Conservation (phyloP, 129 eudicot genomes). For the Saussurea involucrata region DNA sequence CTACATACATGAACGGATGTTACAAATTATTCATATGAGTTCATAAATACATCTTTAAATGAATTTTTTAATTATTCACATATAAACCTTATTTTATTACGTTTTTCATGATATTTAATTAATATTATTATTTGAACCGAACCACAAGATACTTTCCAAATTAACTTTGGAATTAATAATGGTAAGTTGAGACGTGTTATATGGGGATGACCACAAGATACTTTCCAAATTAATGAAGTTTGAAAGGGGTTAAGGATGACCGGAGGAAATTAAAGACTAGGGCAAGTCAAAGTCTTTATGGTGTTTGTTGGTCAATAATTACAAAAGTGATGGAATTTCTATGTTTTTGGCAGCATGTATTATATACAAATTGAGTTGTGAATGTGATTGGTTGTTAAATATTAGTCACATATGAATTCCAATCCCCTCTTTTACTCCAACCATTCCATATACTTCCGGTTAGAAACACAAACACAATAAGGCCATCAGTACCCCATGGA, state of each 20-base stretch:
- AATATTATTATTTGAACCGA: no score
- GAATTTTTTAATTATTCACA: not conserved
- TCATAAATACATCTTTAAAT: no score
- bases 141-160: conserved; percentile 13
- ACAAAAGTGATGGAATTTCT: not conserved
- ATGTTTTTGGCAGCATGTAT: not conserved
- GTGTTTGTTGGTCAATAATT: not conserved
- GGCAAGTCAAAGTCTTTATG: conserved; percentile 14
- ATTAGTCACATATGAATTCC: not conserved
- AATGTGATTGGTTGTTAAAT: not conserved
- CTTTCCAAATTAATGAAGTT: conserved; percentile 6
- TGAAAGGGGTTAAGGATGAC: conserved; percentile 5
- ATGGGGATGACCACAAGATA: no score
- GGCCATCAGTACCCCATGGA: no score
- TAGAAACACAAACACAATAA: no score
- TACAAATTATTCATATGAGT: no score
- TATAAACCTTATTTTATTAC: no score
- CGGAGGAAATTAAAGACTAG: conserved; percentile 4
- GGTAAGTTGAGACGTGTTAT: no score
- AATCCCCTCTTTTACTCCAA: not conserved
- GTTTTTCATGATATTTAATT: no score
- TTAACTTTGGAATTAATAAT: no score
- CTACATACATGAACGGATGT: no score
- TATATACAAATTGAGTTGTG: not conserved
- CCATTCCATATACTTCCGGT: no score